phyloP scores from a whole-genome alignment of 2,329 filamentous ascomycete species.

The Stagonosporopsis vannaccii region DNA sequence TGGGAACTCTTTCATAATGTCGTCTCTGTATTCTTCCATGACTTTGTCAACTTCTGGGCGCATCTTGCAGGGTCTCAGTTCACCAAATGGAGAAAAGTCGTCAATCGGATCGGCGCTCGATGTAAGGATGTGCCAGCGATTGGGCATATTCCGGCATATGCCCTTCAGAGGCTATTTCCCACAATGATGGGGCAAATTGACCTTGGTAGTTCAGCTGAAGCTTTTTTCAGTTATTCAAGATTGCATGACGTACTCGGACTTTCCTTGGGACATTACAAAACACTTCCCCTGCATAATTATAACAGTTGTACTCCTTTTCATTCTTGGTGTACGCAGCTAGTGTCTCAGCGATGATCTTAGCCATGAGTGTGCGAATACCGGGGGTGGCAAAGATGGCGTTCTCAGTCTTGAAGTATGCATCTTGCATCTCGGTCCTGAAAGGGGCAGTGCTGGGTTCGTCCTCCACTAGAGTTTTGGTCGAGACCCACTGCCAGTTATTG shows the following conservation, averaged over 20 bases:
- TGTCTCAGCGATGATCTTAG: background rate
- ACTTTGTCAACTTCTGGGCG: background rate
- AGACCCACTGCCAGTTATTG: background rate
- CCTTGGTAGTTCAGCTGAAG: background rate
- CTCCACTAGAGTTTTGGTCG: background rate
- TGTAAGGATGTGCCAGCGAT: background rate
- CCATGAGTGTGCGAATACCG: background rate
- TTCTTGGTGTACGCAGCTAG: background rate
- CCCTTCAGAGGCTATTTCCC: too few species aligned
- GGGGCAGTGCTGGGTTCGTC: background rate
- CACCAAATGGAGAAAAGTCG: background rate
- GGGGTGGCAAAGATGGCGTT: background rate
- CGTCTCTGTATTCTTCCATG: background rate
- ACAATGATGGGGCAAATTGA: background rate
- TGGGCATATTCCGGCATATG: too few species aligned
- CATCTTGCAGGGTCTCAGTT: background rate
- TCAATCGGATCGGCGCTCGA: background rate
- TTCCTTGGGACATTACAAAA: background rate
- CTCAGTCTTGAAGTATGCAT: background rate
- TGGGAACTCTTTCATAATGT: background rate
- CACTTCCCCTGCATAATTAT: background rate
- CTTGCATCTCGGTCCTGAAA: background rate
- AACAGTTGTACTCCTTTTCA: background rate
- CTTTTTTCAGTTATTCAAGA: background rate
- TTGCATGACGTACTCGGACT: background rate